Base-by-base conservation (phyloP, 2,329 filamentous ascomycete genomes). In the Capronia epimyces region DNA sequence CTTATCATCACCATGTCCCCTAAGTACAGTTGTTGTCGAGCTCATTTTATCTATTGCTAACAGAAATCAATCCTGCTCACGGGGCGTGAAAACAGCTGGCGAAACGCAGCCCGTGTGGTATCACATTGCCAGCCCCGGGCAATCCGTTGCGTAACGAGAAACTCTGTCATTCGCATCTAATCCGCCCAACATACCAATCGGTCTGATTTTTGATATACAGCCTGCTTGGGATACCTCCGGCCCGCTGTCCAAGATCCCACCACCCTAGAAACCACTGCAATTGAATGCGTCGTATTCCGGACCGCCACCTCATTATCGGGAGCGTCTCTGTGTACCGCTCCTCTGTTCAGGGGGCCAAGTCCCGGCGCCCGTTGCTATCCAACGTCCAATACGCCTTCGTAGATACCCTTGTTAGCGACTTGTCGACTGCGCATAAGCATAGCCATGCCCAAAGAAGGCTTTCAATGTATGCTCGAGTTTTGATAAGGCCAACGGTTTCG, bases 401-500 rank as follows among this genome's bases (percentile, higher is more conserved):
- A n/a, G n/a, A n/a, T n/a, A n/a, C n/a, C n/a, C n/a, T n/a, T 27
- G 25, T 27, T 10, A 27, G 25, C 25, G 12, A 18, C 13, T 20
- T 15, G 15, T 4, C n/a, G 15, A 20, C 34, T 8, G 16, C 6
- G 12, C 34, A 20, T 7, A 29, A 29, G 16, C 18, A 31, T 31
- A 25, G 24, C 3, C 16, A 29, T 39, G 50, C 8, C 52, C 52
- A 8, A 57, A 41, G 36, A 50, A 57, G 32, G 45, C 52, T 18
- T 55, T 54, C 46, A 57, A 27, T 10, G 55, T 52, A 22, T 46
- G 27, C 15, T 55, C 55, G 12, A 57, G 52, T 43, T 57, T 54
- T 9, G 49, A 43, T 29, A 57, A 22, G 7, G 55, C 49, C 31
- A 66, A 50, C n/a, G 64, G 64, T 45, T 66, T 66, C 18, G 60